Evolutionary conservation across 768 basidiomycete genomes (phyloP).

Genomic region (Termitomyces sp.): DNA sequence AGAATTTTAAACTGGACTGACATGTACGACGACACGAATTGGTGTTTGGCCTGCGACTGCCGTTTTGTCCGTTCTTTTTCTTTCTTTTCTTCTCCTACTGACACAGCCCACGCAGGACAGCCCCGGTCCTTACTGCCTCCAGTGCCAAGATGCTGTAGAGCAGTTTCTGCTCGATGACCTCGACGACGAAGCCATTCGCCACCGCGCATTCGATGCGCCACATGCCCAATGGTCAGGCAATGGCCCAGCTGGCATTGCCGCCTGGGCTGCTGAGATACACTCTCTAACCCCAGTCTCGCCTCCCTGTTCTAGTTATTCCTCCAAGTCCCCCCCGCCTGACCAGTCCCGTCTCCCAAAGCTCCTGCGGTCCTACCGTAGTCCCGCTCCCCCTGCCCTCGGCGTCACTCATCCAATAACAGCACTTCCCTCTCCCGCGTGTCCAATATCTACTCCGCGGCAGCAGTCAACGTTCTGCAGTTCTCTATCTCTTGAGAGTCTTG

Average conservation of each 20-base stretch:
- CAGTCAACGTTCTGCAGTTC: conserved; percentile 23
- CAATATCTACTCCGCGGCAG: conserved; percentile 29
- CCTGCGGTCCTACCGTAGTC: conserved; percentile 33
- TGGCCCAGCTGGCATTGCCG: conserved; percentile 38
- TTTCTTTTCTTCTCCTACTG: neutral
- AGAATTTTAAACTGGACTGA: conserved; percentile 7
- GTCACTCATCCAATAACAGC: conserved; percentile 36
- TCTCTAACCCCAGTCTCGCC: conserved; percentile 20
- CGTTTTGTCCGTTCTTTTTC: conserved; percentile 41
- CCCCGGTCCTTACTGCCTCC: conserved; percentile 46
- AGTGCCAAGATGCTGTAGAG: conserved; percentile 30
- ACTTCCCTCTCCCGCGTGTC: conserved; percentile 22
- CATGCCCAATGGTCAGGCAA: conserved; percentile 32
- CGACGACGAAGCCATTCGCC: conserved; percentile 22
- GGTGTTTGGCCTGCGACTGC: conserved; percentile 64
- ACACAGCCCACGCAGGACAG: conserved; percentile 22
- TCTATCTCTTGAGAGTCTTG: conserved; percentile 26
- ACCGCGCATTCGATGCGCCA: conserved; percentile 12
- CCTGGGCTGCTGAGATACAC: conserved; percentile 40
- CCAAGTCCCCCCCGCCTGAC: conserved; percentile 13
- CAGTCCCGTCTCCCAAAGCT: conserved; percentile 30
- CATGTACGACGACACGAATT: conserved; percentile 56
- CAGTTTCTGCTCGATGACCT: conserved; percentile 11
- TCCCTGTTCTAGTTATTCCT: conserved; percentile 15
- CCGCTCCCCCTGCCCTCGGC: conserved; percentile 41